Evolutionary conservation across 2,329 filamentous ascomycete species (phyloP).

Genomic region (Fusarium praegraminearum): DNA sequence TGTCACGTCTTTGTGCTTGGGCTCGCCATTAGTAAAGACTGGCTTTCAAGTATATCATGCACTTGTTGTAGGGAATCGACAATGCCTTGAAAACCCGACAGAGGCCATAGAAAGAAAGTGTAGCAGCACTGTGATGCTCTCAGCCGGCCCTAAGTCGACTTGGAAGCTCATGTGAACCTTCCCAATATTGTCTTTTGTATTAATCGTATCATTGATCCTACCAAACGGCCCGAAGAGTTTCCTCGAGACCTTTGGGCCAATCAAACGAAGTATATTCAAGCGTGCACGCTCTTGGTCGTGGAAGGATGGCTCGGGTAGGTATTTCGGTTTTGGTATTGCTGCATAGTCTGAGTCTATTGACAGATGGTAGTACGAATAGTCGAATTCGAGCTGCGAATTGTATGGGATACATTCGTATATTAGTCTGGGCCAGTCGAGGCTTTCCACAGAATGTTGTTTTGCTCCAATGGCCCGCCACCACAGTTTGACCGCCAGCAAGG

Average conservation of each 20-base stretch:
- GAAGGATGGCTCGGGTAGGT: neutral
- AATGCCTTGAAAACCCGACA: too few species aligned
- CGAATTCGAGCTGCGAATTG: neutral
- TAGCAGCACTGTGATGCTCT: neutral
- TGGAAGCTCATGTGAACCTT: neutral
- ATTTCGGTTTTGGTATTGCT: neutral
- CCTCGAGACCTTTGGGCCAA: too few species aligned
- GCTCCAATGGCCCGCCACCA: too few species aligned
- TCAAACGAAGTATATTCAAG: neutral
- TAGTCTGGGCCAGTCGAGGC: neutral
- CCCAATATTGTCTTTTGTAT: neutral
- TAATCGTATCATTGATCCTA: accelerated
- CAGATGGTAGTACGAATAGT: neutral
- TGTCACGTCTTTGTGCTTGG: neutral
- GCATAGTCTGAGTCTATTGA: neutral
- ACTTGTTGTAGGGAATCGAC: too few species aligned
- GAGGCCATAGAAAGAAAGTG: neutral
- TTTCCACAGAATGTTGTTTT: neutral
- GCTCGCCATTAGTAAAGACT: neutral
- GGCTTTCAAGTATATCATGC: neutral
- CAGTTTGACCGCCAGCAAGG: neutral
- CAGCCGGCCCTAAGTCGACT: neutral
- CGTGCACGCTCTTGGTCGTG: neutral
- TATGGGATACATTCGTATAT: neutral
- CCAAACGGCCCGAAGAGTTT: neutral